phyloP scores from a whole-genome alignment of 305 asterid genomes.

The Fraxinus nigra region DNA sequence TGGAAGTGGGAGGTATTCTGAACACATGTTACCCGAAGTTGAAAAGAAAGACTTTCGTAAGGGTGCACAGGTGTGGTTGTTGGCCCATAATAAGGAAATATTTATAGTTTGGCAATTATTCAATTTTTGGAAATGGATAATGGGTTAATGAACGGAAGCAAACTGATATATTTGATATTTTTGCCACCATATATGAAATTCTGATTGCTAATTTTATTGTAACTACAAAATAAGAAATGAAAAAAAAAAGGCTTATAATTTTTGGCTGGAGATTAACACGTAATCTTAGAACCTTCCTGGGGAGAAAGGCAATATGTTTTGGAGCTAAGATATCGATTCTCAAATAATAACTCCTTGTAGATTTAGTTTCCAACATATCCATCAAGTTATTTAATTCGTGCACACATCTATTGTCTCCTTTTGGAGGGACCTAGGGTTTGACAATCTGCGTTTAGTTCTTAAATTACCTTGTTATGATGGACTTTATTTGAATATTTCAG shows the following conservation, averaged over 20 bases:
- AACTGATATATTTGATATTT: not conserved
- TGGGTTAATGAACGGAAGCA: not conserved
- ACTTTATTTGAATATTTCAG: slow-evolving; percentile 30
- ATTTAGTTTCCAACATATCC: not conserved
- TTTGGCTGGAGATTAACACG: not conserved
- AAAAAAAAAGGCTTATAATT: not conserved
- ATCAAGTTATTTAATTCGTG: not conserved
- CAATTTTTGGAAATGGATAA: not conserved
- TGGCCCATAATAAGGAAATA: not conserved
- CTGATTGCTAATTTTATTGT: not conserved
- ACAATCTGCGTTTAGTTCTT: not conserved
- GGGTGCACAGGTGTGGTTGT: slow-evolving; percentile 87
- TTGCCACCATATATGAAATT: not conserved
- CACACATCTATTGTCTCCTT: not conserved
- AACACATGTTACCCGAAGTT: slow-evolving; percentile 90
- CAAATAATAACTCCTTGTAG: not conserved
- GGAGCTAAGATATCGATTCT: not conserved
- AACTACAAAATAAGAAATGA: not conserved
- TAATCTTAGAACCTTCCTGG: not conserved
- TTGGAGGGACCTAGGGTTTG: not conserved
- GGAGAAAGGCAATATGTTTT: not conserved
- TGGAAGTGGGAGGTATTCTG: slow-evolving; percentile 94
- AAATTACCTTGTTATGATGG: slow-evolving; percentile 11
- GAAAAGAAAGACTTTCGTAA: slow-evolving; percentile 86
- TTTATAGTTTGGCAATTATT: not conserved